Conservation (phyloP, 768 basidiomycete genomes). For the Hypholoma sublateritium region DNA sequence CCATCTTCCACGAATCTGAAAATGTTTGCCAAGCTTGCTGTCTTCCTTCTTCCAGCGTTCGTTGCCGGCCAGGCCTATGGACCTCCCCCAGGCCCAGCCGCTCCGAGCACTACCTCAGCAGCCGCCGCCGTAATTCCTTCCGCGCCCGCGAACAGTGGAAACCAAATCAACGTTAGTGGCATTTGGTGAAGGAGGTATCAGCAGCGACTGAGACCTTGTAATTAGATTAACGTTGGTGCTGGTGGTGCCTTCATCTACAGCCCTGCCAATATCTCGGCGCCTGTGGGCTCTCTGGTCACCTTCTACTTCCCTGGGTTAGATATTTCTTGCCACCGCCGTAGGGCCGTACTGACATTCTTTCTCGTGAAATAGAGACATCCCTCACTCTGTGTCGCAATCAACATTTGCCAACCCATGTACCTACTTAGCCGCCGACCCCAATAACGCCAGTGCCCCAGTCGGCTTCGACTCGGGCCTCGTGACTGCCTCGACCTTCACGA, state of each 20-base stretch:
- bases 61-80: conserved; percentile 40
- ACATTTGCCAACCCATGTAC: conserved; percentile 54
- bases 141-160: conserved; percentile 35
- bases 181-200: background rate
- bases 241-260: conserved; percentile 38
- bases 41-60: conserved; percentile 28
- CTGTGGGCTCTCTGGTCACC: conserved; percentile 49
- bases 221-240: conserved; percentile 44
- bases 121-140: conserved; percentile 31
- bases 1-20: conserved; percentile 14
- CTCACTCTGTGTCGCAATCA: conserved; percentile 58
- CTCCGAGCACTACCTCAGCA: conserved; percentile 21
- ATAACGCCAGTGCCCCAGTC: conserved; percentile 17
- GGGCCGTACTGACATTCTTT: background rate
- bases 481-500: conserved; percentile 37
- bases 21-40: conserved; percentile 18
- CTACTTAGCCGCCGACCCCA: conserved; percentile 38
- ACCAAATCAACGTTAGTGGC: conserved; percentile 35
- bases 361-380: conserved; percentile 20
- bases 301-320: conserved; percentile 54
- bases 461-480: conserved; percentile 60
- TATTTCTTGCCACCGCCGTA: background rate
- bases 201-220: background rate
- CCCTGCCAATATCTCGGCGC: conserved; percentile 46
- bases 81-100: conserved; percentile 17